Evolutionary conservation across 805 yeast genomes (phyloP), one percentile per base, ranked within the genome.

Genomic region (Danielia reshetovae): DNA sequence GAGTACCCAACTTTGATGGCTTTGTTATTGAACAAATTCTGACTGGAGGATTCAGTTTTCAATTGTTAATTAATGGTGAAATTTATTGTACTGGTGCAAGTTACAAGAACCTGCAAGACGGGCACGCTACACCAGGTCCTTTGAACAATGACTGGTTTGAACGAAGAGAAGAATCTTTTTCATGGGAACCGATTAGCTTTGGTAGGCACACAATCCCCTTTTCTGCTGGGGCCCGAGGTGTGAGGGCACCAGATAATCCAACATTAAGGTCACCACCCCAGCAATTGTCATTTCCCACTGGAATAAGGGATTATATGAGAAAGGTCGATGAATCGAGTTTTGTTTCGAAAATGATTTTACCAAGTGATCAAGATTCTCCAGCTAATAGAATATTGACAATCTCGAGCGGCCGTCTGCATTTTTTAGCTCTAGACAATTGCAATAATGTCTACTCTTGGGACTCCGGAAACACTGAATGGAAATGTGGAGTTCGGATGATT

Each of bases 21-120:
- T 42, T 51, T 16, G 43, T 59, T 3, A 52, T 74, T 2, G 49
- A 68, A 1, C 80, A 75, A 43, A 60, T 81, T 1, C 62, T 74
- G 16, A 77, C 79, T 7, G 83, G 83, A 19, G 90, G 90, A 2
- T 81, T 69, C 48, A 71, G 79, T 4, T 76, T 79, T 40, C 77
- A 77, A 32, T 59, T 82, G 2, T 57, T 82, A 23, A 72, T 82
- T 0, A 64, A 66, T 1, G 88, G 89, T 1, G 60, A 70, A 4
- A 50, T 83, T 5, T 81, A 66, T 52, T 66, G 65, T 21, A 74
- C 82, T 4, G 86, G 83, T 0, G 17, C 27, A 4, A 19, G 27
- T 11, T 30, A 30, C 11, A 11, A 17, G 13, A 26, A 7, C 17
- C 7, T 17, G 4, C 9, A 13, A n/a, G 28, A 26, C 13, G 9